Percentiles rank a stretch among this genome's conserved stretches.
phyloP scores from a whole-genome alignment of 139 green algal species.

The Coccomyxa sp. region DNA sequence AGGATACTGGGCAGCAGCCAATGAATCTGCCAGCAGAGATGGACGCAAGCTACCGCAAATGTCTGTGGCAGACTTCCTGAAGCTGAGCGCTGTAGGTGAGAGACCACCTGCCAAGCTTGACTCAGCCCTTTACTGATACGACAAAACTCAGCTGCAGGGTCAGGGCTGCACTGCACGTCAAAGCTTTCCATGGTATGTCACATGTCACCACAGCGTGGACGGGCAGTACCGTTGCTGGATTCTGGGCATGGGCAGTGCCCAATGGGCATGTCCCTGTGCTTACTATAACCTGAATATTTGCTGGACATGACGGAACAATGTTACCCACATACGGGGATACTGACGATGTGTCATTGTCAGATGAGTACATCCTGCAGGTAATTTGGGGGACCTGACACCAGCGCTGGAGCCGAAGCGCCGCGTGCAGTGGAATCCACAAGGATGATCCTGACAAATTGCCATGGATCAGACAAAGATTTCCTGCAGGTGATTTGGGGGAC shows the following conservation, averaged over 20 bases:
- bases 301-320: no score
- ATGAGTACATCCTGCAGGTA: neutral
- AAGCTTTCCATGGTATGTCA: no score
- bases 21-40: neutral
- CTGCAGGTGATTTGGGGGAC: constrained; percentile 1
- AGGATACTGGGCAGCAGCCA: neutral
- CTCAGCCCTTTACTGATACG: neutral
- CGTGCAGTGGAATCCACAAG: neutral
- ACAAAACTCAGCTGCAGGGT: no score
- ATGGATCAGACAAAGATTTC: neutral
- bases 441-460: no score
- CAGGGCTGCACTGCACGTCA: no score
- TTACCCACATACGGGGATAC: no score
- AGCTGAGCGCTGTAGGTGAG: constrained; percentile 2
- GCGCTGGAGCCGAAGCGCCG: neutral
- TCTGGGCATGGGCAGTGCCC: no score
- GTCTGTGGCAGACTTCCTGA: neutral
- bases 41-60: neutral
- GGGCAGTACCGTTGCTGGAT: no score
- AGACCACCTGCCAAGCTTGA: neutral
- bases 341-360: no score
- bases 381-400: neutral
- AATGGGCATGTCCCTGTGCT: no score
- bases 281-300: no score
- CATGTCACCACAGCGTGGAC: no score